Conservation (phyloP, 2,329 filamentous ascomycete species). For the Ophiosphaerella korrae region DNA sequence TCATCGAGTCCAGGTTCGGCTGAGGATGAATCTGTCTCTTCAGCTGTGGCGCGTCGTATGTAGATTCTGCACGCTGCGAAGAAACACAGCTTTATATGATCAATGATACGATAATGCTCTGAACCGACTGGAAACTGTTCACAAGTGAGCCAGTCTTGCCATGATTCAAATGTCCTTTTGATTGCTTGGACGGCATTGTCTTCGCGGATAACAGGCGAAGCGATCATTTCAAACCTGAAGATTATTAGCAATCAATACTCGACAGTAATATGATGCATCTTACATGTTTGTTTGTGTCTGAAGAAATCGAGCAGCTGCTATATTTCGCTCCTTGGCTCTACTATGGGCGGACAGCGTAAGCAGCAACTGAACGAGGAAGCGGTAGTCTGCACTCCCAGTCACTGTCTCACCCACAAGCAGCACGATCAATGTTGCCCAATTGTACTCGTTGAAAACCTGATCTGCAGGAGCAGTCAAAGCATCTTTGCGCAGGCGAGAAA, state of each 20-base stretch:
- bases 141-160: constrained; percentile 16
- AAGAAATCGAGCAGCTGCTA: constrained; percentile 2
- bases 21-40: background rate
- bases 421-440: constrained; percentile 47
- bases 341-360: constrained; percentile 29
- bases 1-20: background rate
- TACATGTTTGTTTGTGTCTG: constrained; percentile 10
- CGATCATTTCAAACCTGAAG: constrained; percentile 21
- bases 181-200: constrained; percentile 11
- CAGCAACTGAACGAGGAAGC: constrained; percentile 46
- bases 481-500: constrained; percentile 43
- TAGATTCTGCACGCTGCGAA: constrained; percentile 18
- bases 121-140: constrained; percentile 9
- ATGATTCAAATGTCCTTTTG: constrained; percentile 9
- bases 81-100: constrained; percentile 21
- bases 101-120: constrained; percentile 11
- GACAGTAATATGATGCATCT: background rate
- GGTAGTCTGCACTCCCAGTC: constrained; percentile 48
- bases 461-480: constrained; percentile 32
- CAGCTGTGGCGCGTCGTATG: constrained; percentile 13
- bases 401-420: constrained; percentile 51
- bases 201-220: constrained; percentile 21
- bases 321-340: background rate
- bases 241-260: background rate
- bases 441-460: constrained; percentile 45